Evolutionary conservation across 805 yeast genomes (phyloP).

Genomic region (Clavispora carvajalis): DNA sequence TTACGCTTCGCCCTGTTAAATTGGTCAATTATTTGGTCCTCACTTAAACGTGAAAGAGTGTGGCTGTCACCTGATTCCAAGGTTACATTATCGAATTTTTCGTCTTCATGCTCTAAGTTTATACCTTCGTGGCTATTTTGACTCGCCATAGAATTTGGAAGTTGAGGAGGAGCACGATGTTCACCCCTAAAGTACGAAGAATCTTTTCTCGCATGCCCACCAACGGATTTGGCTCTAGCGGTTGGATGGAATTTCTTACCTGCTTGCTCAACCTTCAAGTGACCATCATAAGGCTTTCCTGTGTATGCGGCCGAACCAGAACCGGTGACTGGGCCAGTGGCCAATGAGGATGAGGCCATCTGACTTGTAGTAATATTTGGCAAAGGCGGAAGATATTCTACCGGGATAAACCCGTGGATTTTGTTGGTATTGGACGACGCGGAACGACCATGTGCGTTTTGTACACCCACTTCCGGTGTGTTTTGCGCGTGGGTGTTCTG

Average conservation of each 20-base stretch:
- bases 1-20: constrained; percentile 58
- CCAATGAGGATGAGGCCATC: constrained; percentile 10
- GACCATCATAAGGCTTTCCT: constrained; percentile 5
- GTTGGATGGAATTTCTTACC: constrained; percentile 58
- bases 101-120: constrained; percentile 29
- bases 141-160: constrained; percentile 36
- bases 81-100: constrained; percentile 54
- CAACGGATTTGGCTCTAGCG: constrained; percentile 83
- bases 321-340: neutral
- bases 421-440: constrained; percentile 17
- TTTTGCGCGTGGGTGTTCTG: neutral
- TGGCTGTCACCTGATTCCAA: constrained; percentile 32
- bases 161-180: constrained; percentile 34
- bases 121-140: constrained; percentile 44
- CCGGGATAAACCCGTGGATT: constrained; percentile 37
- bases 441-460: constrained; percentile 12
- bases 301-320: neutral
- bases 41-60: constrained; percentile 33
- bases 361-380: constrained; percentile 34
- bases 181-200: constrained; percentile 29
- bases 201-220: constrained; percentile 67
- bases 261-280: neutral
- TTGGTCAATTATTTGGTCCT: constrained; percentile 38
- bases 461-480: neutral
- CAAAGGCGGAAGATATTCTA: constrained; percentile 40